Evolutionary conservation across 179 eudicot genomes (phyloP), one percentile per base, ranked within the genome.

Genomic region (Sideroxylon spinosum): DNA sequence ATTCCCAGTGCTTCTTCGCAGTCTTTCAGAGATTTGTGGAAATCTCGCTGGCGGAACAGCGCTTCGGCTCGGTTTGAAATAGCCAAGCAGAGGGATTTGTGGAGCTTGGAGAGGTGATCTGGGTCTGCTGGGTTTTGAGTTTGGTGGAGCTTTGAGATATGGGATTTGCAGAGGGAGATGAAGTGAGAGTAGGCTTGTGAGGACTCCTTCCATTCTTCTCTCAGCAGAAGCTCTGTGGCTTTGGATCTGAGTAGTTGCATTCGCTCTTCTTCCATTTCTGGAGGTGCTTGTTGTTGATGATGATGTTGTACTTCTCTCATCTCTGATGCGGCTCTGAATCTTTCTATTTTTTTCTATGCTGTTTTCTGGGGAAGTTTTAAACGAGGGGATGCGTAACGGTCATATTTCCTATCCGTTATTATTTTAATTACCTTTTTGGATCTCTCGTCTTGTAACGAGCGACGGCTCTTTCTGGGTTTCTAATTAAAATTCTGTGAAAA

Each of bases 1-100:
- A 91, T 88, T 53, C 78, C 66, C 28, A 93, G 77, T 9, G 95
- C 92, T 76, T 89, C 88, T 6, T 91, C 89, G 71, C 98, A 95
- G 79, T 93, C 97, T 37, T 56, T 26, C 68, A 95, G 65, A 6
- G 91, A 95, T 74, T 80, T 81, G 1, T 76, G 61, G 13, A 80
- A 89, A 9, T 89, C 85, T 28, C 76, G 71, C 2, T 83, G 71
- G 26, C 87, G 82, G 52, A 80, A 83, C 32, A 83, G 73, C 22
- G 97, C 94, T 65, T 93, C 97, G 19, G 97, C 97, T 13, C 93
- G 86, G 82, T 91, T 93, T 0, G 93, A 93, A 78, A 87, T 83
- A 72, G 97, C 90, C 69, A 90, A 82, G 44, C 94, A 93, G 78
- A 94, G 93, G 83, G 97, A 84, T 81, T 84, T 90, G 22, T 79